A percentile compares a stretch with the other conserved stretches of the same genome.
These are phyloP conservation scores for Saturnispora serradocipensis DNA, from an alignment of 805 yeast genomes.

Conservation along the genomic window DNA sequence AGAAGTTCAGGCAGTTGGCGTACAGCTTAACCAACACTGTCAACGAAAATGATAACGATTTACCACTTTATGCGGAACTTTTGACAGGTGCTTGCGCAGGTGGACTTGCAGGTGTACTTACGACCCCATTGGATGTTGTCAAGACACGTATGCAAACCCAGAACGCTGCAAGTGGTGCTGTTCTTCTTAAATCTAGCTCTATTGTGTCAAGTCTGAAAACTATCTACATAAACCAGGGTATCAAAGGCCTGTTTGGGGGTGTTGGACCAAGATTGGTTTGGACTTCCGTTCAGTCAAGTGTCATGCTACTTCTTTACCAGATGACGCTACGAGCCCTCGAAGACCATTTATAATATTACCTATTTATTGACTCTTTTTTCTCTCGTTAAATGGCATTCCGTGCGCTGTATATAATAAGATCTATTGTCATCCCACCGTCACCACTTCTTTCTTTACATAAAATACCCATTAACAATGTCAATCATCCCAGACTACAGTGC, in stretches of 20 bases:
- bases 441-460: neutral
- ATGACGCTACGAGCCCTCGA: constrained; percentile 48
- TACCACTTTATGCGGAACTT: constrained; percentile 56
- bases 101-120: constrained; percentile 78
- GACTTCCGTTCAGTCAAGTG: constrained; percentile 92
- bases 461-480: constrained; percentile 6
- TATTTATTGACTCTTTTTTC: neutral
- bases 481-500: constrained; percentile 17
- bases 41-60: constrained; percentile 19
- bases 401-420: neutral
- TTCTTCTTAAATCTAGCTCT: constrained; percentile 31
- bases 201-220: constrained; percentile 41
- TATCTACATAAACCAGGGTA: constrained; percentile 67
- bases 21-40: constrained; percentile 23
- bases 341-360: constrained; percentile 5
- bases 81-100: constrained; percentile 94
- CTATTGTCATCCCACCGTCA: neutral
- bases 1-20: constrained; percentile 61
- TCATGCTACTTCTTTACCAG: constrained; percentile 87
- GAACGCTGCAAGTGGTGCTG: constrained; percentile 23
- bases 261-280: constrained; percentile 95
- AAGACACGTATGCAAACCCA: constrained; percentile 93
- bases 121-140: constrained; percentile 88
- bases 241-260: constrained; percentile 77
- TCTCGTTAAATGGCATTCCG: neutral